Evolutionary conservation across 768 basidiomycete species (phyloP).

Genomic region (Antrodiella citrinella): DNA sequence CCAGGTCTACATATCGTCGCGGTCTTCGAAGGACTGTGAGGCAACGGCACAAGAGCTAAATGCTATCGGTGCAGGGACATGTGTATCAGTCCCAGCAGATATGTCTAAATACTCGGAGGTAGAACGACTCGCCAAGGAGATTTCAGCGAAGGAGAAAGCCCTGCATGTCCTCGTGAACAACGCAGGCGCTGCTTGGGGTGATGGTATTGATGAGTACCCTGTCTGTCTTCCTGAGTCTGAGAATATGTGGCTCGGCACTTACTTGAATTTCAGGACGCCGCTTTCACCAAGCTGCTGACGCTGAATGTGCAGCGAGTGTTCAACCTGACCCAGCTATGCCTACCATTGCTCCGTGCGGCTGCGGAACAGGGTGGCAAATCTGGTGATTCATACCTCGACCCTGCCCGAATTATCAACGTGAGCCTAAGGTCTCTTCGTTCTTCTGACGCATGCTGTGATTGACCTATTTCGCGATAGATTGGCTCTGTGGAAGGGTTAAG

Average conservation of each 20-base stretch:
- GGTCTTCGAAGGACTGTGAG: slow-evolving; percentile 43
- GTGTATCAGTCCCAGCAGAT: slow-evolving; percentile 46
- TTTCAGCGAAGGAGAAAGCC: slow-evolving; percentile 41
- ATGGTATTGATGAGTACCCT: slow-evolving; percentile 36
- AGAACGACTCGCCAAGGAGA: slow-evolving; percentile 40
- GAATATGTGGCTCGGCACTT: not conserved
- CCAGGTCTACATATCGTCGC: slow-evolving; percentile 57
- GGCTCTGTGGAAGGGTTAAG: slow-evolving; percentile 52
- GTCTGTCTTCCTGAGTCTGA: slow-evolving; percentile 21
- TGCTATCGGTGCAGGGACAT: slow-evolving; percentile 43
- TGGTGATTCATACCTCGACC: slow-evolving; percentile 32
- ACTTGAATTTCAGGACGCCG: slow-evolving; percentile 42
- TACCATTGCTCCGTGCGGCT: slow-evolving; percentile 47
- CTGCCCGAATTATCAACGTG: slow-evolving; percentile 55
- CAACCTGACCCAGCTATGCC: slow-evolving; percentile 50
- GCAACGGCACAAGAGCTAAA: slow-evolving; percentile 45
- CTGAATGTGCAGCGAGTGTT: slow-evolving; percentile 59
- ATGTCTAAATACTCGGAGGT: slow-evolving; percentile 47
- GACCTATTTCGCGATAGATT: slow-evolving; percentile 30
- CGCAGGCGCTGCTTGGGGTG: slow-evolving; percentile 52
- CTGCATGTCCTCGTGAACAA: slow-evolving; percentile 60
- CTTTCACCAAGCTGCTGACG: slow-evolving; percentile 53
- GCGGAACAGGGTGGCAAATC: slow-evolving; percentile 31
- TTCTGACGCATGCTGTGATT: slow-evolving; percentile 1
- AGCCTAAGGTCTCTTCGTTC: slow-evolving; percentile 8